Conservation (phyloP, 305 asterid species). For the Ilex paraguariensis region DNA sequence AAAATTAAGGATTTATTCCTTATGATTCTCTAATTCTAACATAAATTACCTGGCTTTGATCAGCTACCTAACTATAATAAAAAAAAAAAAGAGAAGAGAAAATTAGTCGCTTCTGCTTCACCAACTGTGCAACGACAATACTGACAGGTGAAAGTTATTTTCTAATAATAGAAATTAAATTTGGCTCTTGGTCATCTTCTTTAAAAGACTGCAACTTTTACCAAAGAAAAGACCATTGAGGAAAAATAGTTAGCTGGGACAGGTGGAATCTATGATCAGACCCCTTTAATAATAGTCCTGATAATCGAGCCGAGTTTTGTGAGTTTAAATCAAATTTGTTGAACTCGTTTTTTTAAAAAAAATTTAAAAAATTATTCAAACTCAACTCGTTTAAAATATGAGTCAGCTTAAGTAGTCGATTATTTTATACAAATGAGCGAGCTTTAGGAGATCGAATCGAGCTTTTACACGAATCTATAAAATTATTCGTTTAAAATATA, state of each 20-base stretch:
- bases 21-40: not conserved
- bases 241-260: not conserved
- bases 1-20: not conserved
- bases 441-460: too few relatives aligned
- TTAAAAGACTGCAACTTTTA: slow-evolving; percentile 5
- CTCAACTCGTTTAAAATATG: too few relatives aligned
- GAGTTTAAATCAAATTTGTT: too few relatives aligned
- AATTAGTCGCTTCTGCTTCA: slow-evolving; percentile 25
- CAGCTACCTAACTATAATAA: not conserved
- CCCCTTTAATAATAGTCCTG: too few relatives aligned
- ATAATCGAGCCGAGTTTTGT: not conserved
- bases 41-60: not conserved
- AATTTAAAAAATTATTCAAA: too few relatives aligned
- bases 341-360: too few relatives aligned
- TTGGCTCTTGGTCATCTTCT: slow-evolving; percentile 13
- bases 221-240: slow-evolving; percentile 9
- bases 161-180: not conserved
- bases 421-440: too few relatives aligned
- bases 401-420: too few relatives aligned
- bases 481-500: too few relatives aligned
- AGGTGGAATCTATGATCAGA: not conserved
- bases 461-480: too few relatives aligned
- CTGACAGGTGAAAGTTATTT: slow-evolving; percentile 15
- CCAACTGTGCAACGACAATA: slow-evolving; percentile 29
- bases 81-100: slow-evolving; percentile 3